Evolutionary conservation across 768 basidiomycete species (phyloP).

Genomic region (Pulveroboletus frians): DNA sequence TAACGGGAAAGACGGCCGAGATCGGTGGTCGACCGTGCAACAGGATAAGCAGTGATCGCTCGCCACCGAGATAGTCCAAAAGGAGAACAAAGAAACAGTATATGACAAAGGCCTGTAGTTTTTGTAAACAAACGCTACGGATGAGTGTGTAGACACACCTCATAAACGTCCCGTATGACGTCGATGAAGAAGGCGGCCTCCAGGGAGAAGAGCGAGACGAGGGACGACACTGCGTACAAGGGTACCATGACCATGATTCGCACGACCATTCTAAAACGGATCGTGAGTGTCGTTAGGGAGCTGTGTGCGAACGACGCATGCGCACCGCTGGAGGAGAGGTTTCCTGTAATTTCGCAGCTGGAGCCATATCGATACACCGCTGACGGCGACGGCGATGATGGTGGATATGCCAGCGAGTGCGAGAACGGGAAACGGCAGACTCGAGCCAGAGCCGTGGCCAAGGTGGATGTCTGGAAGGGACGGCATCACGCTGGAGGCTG

Average conservation of each 20-base stretch:
- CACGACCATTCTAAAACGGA: constrained; percentile 66
- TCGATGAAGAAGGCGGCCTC: constrained; percentile 97
- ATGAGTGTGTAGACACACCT: constrained; percentile 48
- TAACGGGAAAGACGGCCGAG: constrained; percentile 80
- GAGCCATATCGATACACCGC: constrained; percentile 67
- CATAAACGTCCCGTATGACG: constrained; percentile 90
- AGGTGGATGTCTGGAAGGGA: constrained; percentile 15
- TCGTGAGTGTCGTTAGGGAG: constrained; percentile 5
- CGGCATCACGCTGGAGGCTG: constrained; percentile 3
- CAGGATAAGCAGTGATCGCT: constrained; percentile 86
- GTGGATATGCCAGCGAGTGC: constrained; percentile 59
- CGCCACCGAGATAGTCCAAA: constrained; percentile 84
- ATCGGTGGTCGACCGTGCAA: constrained; percentile 90
- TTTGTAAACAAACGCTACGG: constrained; percentile 3
- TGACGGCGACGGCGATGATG: constrained; percentile 64
- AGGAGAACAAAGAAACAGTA: constrained; percentile 88
- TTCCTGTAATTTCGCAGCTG: constrained; percentile 87
- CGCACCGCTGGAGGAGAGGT: constrained; percentile 70
- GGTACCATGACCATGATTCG: constrained; percentile 98
- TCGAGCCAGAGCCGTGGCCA: constrained; percentile 53
- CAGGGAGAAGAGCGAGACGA: constrained; percentile 90
- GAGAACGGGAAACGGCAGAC: constrained; percentile 53
- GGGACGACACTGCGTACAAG: constrained; percentile 82
- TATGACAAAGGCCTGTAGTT: constrained; percentile 89
- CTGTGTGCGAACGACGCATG: neutral